A percentile compares a stretch with the other conserved stretches of the same genome.
phyloP scores from a whole-genome alignment of 371 early-diverging fungal genomes.

The Rhizopus microsporus region DNA sequence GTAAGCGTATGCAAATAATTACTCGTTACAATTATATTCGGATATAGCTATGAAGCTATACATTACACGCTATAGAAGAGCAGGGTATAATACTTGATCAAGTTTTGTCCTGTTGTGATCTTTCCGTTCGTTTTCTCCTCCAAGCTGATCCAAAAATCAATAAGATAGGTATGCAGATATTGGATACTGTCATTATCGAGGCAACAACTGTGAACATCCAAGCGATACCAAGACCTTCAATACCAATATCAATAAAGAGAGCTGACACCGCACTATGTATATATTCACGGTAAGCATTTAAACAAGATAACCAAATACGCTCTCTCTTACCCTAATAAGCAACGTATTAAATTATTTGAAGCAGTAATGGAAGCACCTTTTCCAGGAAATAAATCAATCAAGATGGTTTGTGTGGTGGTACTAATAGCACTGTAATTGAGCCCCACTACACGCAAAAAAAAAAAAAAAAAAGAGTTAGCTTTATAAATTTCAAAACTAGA shows the following conservation, averaged over 20 bases:
- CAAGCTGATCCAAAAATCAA: constrained; percentile 27
- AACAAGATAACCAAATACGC: too few relatives aligned
- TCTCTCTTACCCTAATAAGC: constrained; percentile 33
- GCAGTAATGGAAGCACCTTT: constrained; percentile 46
- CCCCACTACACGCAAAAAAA: constrained; percentile 19
- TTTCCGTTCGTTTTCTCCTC: constrained; percentile 20
- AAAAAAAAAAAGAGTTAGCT: background rate
- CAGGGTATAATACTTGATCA: too few relatives aligned
- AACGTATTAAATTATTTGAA: constrained; percentile 37
- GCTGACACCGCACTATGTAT: constrained; percentile 17
- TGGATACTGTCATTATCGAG: background rate
- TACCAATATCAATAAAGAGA: constrained; percentile 25
- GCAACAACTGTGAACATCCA: constrained; percentile 27
- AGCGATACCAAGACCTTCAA: constrained; percentile 25
- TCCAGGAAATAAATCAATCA: constrained; percentile 42
- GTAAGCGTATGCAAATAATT: too few relatives aligned
- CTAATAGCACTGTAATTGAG: constrained; percentile 18
- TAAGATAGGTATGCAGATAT: constrained; percentile 15
- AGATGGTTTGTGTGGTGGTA: constrained; percentile 28
- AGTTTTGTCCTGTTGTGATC: background rate
- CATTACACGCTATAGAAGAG: too few relatives aligned
- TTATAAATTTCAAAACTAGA: background rate
- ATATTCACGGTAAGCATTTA: background rate
- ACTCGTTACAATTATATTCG: too few relatives aligned
- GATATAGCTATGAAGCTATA: too few relatives aligned